phyloP scores from a whole-genome alignment of 306 rosid species.

The Cucumis hystrix region DNA sequence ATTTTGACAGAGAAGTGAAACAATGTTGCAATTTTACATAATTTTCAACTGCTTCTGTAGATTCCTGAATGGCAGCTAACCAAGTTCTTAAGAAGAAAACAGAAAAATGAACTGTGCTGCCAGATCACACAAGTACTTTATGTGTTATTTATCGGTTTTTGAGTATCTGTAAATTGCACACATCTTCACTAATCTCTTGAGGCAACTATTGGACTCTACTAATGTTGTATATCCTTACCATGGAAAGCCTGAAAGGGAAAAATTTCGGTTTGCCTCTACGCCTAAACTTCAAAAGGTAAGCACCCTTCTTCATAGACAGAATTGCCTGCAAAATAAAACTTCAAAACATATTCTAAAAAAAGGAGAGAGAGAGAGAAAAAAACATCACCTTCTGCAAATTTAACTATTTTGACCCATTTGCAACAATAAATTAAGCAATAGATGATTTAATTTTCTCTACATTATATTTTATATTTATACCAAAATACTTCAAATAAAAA shows the following conservation, averaged over 20 bases:
- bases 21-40: background rate
- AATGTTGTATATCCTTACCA: constrained; percentile 23
- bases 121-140: background rate
- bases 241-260: constrained; percentile 69
- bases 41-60: background rate
- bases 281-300: constrained; percentile 64
- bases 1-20: background rate
- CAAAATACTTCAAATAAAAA: background rate
- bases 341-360: constrained; percentile 5
- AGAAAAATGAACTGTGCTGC: background rate
- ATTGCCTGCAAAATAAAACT: constrained; percentile 44
- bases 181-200: background rate
- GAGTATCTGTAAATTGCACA: background rate
- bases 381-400: background rate
- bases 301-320: constrained; percentile 76
- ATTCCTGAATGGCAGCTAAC: background rate
- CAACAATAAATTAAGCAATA: background rate
- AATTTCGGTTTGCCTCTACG: constrained; percentile 72
- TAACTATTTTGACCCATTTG: background rate
- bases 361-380: background rate
- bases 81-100: background rate
- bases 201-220: background rate
- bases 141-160: background rate
- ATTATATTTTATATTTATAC: background rate
- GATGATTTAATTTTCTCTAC: background rate